A percentile compares a stretch with the other conserved stretches of the same genome.
phyloP scores from a whole-genome alignment of 495 filamentous ascomycete species.

The Hyaloscypha bicolor region DNA sequence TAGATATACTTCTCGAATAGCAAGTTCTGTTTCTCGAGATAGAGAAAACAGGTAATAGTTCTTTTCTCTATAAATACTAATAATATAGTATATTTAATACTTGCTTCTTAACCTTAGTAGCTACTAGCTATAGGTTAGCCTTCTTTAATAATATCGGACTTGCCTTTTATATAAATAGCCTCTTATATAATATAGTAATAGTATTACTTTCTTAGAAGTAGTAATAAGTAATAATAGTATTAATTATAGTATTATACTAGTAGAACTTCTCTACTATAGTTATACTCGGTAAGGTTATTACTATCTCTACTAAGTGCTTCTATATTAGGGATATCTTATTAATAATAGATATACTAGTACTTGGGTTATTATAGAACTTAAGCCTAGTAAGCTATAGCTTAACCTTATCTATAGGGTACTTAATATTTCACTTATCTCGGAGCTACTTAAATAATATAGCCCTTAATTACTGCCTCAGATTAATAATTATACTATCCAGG shows the following conservation, averaged over 20 bases:
- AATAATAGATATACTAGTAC: constrained; percentile 22
- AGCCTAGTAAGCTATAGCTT: constrained; percentile 33
- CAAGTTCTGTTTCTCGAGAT: constrained; percentile 38
- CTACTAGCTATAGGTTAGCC: constrained; percentile 24
- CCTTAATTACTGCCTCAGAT: constrained; percentile 31
- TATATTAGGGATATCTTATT: constrained; percentile 31
- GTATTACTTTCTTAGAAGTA: no score
- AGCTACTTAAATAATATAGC: constrained; percentile 34
- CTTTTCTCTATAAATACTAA: no score
- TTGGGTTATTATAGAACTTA: constrained; percentile 32
- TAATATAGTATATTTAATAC: constrained; percentile 13
- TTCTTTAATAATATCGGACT: constrained; percentile 24
- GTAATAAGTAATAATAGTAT: constrained; percentile 11
- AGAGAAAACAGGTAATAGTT: constrained; percentile 30
- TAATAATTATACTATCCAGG: constrained; percentile 32
- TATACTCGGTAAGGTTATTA: constrained; percentile 37
- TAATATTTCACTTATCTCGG: constrained; percentile 33
- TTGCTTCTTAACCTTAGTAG: constrained; percentile 33
- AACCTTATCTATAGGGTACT: constrained; percentile 39
- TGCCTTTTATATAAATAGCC: constrained; percentile 22
- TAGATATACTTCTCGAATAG: constrained; percentile 34
- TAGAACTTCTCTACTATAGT: constrained; percentile 40
- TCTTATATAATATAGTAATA: no score
- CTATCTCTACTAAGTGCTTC: constrained; percentile 37
- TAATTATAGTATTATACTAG: constrained; percentile 37